Conservation (phyloP, 2,329 filamentous ascomycete genomes). For the Colletotrichum somersetense region DNA sequence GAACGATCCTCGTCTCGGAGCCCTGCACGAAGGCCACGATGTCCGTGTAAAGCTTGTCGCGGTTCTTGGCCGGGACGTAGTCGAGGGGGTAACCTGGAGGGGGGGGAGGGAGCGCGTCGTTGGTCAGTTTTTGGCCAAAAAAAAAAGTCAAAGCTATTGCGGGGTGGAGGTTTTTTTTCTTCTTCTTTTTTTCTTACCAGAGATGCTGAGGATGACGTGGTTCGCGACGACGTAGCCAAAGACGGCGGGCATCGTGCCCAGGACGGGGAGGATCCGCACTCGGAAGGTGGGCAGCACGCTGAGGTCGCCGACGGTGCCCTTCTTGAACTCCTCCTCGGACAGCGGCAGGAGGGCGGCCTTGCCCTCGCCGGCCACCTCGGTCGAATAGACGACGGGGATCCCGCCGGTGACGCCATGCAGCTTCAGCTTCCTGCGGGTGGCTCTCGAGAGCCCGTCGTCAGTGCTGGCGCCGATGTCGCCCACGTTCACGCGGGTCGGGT, state of each 20-base stretch:
- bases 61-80: conserved; percentile 82
- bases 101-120: conserved; percentile 30
- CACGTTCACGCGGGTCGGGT: conserved; percentile 85
- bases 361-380: conserved; percentile 88
- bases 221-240: conserved; percentile 95
- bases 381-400: conserved; percentile 93
- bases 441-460: conserved; percentile 89
- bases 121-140: conserved; percentile 6
- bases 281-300: conserved; percentile 93
- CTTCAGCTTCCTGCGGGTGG: conserved; percentile 84
- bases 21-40: conserved; percentile 82
- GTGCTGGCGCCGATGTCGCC: conserved; percentile 91
- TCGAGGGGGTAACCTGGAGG: conserved; percentile 85
- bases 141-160: background rate
- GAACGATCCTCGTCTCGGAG: conserved; percentile 77
- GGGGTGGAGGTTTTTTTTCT: background rate
- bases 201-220: conserved; percentile 86
- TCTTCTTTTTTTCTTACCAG: conserved; percentile 50
- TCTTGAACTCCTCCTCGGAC: conserved; percentile 86
- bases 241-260: conserved; percentile 97
- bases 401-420: conserved; percentile 82
- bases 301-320: conserved; percentile 87
- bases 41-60: conserved; percentile 93
- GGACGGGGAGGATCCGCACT: conserved; percentile 91
- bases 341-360: conserved; percentile 92